Conservation (phyloP, 352 stramenopile species). For the Phytophthora pinifolia region DNA sequence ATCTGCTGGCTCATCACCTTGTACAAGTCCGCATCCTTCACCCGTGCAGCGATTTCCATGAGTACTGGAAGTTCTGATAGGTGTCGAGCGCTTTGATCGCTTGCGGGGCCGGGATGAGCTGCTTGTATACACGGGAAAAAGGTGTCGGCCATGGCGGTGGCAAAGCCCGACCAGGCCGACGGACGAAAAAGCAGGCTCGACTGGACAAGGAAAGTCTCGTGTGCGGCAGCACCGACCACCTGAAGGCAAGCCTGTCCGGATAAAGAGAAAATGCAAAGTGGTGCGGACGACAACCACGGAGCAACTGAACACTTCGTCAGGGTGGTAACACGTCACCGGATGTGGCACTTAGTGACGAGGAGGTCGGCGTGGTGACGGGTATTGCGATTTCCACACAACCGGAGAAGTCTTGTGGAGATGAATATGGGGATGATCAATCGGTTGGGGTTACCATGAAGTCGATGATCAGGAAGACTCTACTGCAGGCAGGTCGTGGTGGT, state of each 20-base stretch:
- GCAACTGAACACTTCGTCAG: constrained; percentile 9
- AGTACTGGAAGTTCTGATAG: constrained; percentile 15
- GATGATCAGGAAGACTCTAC: too few species aligned
- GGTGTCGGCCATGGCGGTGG: too few species aligned
- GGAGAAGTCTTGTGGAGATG: too few species aligned
- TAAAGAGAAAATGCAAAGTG: not conserved
- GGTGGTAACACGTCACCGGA: not conserved
- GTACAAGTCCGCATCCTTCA: constrained; percentile 1
- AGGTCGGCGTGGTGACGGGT: too few species aligned
- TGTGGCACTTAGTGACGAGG: too few species aligned
- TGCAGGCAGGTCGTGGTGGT: not conserved
- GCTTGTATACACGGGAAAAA: too few species aligned
- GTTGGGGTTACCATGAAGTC: too few species aligned
- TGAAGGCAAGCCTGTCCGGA: constrained; percentile 1
- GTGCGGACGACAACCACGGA: not conserved
- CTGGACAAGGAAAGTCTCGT: constrained; percentile 3
- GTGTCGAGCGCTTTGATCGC: too few species aligned
- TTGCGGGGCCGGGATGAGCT: too few species aligned
- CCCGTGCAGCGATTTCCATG: constrained; percentile 4
- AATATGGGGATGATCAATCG: too few species aligned
- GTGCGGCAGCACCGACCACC: constrained; percentile 5
- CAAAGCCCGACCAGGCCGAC: too few species aligned
- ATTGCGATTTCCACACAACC: too few species aligned
- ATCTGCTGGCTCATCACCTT: constrained; percentile 3
- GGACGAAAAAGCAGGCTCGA: constrained; percentile 2